phyloP scores from a whole-genome alignment of 2,329 filamentous ascomycete species.

The Triangularia verruculosa region DNA sequence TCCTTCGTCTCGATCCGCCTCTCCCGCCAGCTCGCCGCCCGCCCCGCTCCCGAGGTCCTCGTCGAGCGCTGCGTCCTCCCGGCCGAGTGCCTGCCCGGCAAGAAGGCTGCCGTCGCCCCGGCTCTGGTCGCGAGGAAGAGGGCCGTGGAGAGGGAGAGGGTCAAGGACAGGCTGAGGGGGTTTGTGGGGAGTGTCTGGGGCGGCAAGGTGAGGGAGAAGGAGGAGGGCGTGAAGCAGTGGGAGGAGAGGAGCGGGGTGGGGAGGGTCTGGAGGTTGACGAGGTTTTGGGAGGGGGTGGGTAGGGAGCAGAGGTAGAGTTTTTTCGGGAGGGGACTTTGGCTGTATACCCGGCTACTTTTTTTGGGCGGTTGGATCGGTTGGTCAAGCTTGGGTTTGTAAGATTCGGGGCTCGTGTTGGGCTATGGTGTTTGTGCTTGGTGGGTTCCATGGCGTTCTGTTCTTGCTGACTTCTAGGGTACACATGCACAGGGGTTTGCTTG shows the following conservation, averaged over 20 bases:
- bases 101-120: constrained; percentile 48
- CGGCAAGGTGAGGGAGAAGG: constrained; percentile 49
- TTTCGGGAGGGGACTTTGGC: neutral
- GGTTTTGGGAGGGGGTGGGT: constrained; percentile 62
- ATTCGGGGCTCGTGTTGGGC: neutral
- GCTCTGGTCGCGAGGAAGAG: constrained; percentile 60
- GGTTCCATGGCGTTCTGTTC: neutral
- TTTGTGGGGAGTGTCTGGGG: constrained; percentile 63
- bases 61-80: constrained; percentile 64
- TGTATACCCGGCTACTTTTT: too few species aligned
- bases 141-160: constrained; percentile 62
- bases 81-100: constrained; percentile 54
- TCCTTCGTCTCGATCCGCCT: constrained; percentile 65
- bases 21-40: constrained; percentile 56
- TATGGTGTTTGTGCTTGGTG: neutral
- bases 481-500: neutral
- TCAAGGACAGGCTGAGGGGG: constrained; percentile 63
- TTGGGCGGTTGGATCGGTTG: neutral
- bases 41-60: constrained; percentile 58
- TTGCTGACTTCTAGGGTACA: neutral
- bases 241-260: constrained; percentile 53
- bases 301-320: constrained; percentile 19
- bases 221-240: constrained; percentile 45
- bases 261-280: constrained; percentile 58
- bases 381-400: neutral